Conservation (phyloP, 352 stramenopile species). For the Phytophthora niederhauseri region DNA sequence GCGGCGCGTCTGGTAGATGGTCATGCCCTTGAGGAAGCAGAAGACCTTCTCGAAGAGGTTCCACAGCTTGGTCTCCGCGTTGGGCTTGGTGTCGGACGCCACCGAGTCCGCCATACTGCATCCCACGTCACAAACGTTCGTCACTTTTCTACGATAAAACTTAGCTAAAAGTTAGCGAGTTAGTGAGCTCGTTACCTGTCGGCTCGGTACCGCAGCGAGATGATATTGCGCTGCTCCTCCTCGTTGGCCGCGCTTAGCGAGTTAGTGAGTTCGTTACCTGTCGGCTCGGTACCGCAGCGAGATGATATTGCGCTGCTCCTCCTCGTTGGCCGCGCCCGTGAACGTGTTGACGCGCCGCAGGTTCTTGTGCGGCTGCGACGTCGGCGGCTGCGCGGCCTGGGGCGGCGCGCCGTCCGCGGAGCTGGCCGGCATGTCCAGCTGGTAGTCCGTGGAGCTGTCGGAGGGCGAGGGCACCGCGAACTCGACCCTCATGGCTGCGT, state of each 20-base stretch:
- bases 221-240: slow-evolving; percentile 87
- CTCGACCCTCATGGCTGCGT: slow-evolving; percentile 60
- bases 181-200: slow-evolving; percentile 55
- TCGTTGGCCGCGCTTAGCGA: slow-evolving; percentile 57
- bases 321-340: slow-evolving; percentile 59
- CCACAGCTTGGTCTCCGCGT: slow-evolving; percentile 76
- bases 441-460: slow-evolving; percentile 60
- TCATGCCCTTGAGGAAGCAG: slow-evolving; percentile 90
- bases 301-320: slow-evolving; percentile 89
- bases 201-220: slow-evolving; percentile 84
- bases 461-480: slow-evolving; percentile 77
- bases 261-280: slow-evolving; percentile 41
- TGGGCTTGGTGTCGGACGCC: slow-evolving; percentile 58
- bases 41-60: slow-evolving; percentile 86
- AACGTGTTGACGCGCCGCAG: slow-evolving; percentile 78
- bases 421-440: slow-evolving; percentile 49
- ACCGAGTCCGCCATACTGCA: slow-evolving; percentile 82
- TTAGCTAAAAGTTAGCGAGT: neutral
- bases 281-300: slow-evolving; percentile 86
- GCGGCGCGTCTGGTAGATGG: slow-evolving; percentile 83
- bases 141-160: slow-evolving; percentile 5
- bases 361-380: slow-evolving; percentile 42
- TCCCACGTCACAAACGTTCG: neutral
- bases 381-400: slow-evolving; percentile 17
- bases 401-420: slow-evolving; percentile 7